Evolutionary conservation across 352 stramenopile species (phyloP), one percentile per base, ranked within the genome.

Genomic region (Globisporangium nodosum): DNA sequence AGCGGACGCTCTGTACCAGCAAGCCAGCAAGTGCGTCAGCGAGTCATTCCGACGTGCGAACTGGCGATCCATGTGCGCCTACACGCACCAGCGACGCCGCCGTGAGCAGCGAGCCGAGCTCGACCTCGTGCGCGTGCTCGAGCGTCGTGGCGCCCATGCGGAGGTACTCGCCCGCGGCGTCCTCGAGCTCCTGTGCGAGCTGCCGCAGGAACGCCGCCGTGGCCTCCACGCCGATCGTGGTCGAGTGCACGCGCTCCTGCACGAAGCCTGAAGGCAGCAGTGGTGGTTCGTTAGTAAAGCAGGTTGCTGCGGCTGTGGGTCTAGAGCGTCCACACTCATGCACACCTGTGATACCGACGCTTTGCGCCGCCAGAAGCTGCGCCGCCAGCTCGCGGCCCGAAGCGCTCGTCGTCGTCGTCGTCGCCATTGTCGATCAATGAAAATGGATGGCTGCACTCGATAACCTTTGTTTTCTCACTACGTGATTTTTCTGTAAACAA

Each of bases 191-290:
- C 16, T 81, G 63, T 4, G 87, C 56, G 37, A 92, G 67, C 63
- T 92, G 74, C 58, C 76, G 56, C 27, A 90, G 62, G 52, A 92
- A 92, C 21, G 71, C 63, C 30, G 71, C 68, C 2, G 82, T 87
- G 46, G 78, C 74, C 21, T 82, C 78, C 24, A 80, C 60, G 8
- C 79, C 78, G 16, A 90, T 53, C 16, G 52, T 71, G 20, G 78
- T 90, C 24, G 80, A 90, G 62, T 92, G 82, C 48, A 92, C 80
- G 48, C 80, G 80, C 56, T 90, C 66, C 71, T 90, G 80, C 35
- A 92, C 71, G 47, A 87, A 81, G 2, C 67, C 82, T 92, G 42
- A 87, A 81, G 2, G 66, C 82, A 90, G 46, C 18, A 45, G 30
- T 6, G 15, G 6, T n/a, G 31, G 24, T 42, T 31, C 15, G 21